Evolutionary conservation across 2,329 filamentous ascomycete genomes (phyloP).

Genomic region (Trichophyton mentagrophytes): DNA sequence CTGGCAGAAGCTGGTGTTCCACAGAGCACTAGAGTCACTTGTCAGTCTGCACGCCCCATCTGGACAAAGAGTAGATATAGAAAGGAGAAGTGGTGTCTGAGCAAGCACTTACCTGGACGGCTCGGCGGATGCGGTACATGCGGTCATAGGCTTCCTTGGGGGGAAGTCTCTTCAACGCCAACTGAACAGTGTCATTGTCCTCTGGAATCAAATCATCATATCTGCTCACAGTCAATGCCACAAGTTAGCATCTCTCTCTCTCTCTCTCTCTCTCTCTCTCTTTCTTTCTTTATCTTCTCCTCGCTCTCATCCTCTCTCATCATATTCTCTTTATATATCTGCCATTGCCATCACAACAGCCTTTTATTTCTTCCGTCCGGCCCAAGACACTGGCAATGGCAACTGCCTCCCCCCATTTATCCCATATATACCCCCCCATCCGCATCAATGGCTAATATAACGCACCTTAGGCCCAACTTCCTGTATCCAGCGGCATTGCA

Average conservation of each 20-base stretch:
- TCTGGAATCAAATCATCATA: constrained; percentile 91
- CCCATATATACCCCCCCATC: neutral
- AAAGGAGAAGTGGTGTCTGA: neutral
- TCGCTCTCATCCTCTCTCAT: too few relatives aligned
- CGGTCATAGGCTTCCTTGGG: constrained; percentile 91
- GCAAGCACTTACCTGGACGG: constrained; percentile 57
- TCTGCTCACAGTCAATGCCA: constrained; percentile 38
- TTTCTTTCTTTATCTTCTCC: too few relatives aligned
- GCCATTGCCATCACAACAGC: neutral
- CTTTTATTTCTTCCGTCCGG: neutral
- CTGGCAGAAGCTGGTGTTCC: constrained; percentile 51
- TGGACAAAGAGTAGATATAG: neutral
- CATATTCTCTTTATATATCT: neutral
- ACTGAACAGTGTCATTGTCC: constrained; percentile 75
- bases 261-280: too few relatives aligned
- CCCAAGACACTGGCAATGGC: too few relatives aligned
- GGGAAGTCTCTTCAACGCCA: constrained; percentile 78
- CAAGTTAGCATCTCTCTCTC: constrained; percentile 5
- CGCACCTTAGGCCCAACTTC: constrained; percentile 79
- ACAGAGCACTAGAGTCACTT: constrained; percentile 45
- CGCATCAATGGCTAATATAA: neutral
- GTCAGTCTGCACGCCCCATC: neutral
- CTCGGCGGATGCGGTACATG: constrained; percentile 90
- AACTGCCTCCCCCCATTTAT: neutral
- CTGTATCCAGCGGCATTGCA: constrained; percentile 79